phyloP scores from a whole-genome alignment of 2,329 filamentous ascomycete genomes.

The Aspergillus niger region DNA sequence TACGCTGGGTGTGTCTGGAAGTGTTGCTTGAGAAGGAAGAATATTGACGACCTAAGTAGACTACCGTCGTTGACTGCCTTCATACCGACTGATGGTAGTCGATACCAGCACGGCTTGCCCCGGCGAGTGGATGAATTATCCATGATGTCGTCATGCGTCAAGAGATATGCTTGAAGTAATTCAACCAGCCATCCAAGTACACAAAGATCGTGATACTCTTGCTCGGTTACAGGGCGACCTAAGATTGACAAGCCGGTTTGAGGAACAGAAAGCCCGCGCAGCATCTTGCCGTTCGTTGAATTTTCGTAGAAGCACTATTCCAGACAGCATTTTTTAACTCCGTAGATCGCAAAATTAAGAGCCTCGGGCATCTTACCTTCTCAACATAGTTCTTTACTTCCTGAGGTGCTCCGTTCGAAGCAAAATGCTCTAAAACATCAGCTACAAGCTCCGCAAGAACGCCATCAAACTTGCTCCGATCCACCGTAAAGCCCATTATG shows the following conservation, averaged over 20 bases:
- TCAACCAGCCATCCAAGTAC: constrained; percentile 96
- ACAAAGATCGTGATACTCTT: constrained; percentile 77
- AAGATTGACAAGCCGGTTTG: constrained; percentile 53
- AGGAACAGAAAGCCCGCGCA: constrained; percentile 90
- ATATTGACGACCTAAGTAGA: constrained; percentile 88
- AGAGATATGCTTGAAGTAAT: constrained; percentile 95
- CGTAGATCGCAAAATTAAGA: too few relatives aligned
- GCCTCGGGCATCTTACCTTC: too few relatives aligned
- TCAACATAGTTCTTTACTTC: too few relatives aligned
- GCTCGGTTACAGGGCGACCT: constrained; percentile 70
- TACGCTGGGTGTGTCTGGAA: constrained; percentile 85
- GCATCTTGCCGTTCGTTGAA: too few relatives aligned
- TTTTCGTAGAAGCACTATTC: too few relatives aligned
- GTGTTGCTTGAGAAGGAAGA: constrained; percentile 84
- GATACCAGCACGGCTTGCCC: constrained; percentile 95
- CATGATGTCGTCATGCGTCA: constrained; percentile 98
- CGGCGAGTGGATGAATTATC: constrained; percentile 90
- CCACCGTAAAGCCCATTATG: too few relatives aligned
- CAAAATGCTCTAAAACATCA: too few relatives aligned
- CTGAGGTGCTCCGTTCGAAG: too few relatives aligned
- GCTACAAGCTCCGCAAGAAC: too few relatives aligned
- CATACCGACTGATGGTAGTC: constrained; percentile 83
- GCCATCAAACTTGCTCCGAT: too few relatives aligned
- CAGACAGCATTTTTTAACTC: too few relatives aligned
- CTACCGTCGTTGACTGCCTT: constrained; percentile 97